Conservation (phyloP, 2,329 filamentous ascomycete genomes). For the Hymenoscyphus fraxineus region DNA sequence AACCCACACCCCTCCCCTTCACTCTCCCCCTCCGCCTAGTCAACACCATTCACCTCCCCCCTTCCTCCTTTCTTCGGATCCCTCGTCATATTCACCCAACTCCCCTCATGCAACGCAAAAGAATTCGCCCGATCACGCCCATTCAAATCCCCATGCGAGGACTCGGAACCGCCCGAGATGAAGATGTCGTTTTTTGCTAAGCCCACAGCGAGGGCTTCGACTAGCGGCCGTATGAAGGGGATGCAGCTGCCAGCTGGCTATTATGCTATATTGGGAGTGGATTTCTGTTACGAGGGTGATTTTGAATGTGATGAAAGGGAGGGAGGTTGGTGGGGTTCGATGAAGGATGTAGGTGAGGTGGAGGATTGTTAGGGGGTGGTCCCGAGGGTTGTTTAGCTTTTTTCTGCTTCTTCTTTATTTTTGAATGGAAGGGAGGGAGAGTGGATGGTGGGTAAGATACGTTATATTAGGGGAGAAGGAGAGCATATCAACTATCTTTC, state of each 20-base stretch:
- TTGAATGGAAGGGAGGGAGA: neutral
- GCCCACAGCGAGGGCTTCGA: constrained; percentile 5
- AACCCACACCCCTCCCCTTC: neutral
- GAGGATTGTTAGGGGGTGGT: neutral
- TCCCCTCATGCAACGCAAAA: neutral
- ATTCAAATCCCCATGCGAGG: neutral
- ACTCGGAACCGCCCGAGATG: neutral
- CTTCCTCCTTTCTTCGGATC: neutral
- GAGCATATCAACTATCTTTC: neutral
- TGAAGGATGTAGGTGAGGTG: neutral
- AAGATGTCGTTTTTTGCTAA: neutral
- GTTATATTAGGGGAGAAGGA: neutral
- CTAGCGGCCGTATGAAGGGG: constrained; percentile 12
- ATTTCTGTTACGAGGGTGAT: neutral
- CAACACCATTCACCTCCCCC: neutral
- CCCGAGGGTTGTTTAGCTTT: neutral
- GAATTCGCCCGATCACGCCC: neutral
- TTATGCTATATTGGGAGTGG: constrained; percentile 1
- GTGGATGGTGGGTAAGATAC: neutral
- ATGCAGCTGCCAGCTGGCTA: constrained; percentile 10
- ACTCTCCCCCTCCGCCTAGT: neutral
- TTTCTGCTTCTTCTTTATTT: too few species aligned
- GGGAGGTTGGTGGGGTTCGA: neutral
- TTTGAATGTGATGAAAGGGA: neutral
- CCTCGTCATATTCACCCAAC: neutral